Evolutionary conservation across 208 protist species (phyloP), one percentile per base, ranked within the genome.

Genomic region (Trichomonas tenax): DNA sequence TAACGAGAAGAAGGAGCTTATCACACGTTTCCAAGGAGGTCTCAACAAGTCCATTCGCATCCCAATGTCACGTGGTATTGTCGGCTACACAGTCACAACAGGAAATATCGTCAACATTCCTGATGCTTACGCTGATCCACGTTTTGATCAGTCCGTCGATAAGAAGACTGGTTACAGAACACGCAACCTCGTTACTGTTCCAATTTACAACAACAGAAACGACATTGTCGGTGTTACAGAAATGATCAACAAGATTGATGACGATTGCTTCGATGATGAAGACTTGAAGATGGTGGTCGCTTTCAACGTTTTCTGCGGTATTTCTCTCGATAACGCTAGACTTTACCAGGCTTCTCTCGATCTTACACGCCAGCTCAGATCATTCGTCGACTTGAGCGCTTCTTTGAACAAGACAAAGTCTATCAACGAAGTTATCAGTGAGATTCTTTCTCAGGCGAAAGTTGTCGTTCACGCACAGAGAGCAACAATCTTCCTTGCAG

Each of bases 101-200:
- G 97, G 97, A 2, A 58, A 97, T 44, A 93, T 88, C 31, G 51
- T 97, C 41, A 97, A 96, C 63, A 97, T 98, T 34, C 45, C 63
- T 38, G 97, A 98, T 45, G 97, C 97, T 36, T 98, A 98, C 46
- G 36, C 11, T 14, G 97, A 98, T 96, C 34, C n/a, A 31, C 81
- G 97, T 9, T 98, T 98, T 96, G 86, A 93, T 38, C 41, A 51
- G n/a, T 34, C 86, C 6, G 86, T 93, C 8, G 86, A 93, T 51
- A 48, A 38, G 14, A 44, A 41, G 8, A 93, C 86, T 15, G 86
- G 86, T 0, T 93, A 48, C 31, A 48, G 2, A 0, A 93, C 86
- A 0, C 86, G 86, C 1, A 93, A 41, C 9, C 17, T 93, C 15
- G 11, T 93, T 0, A 58, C 44, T 34, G 44, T 93, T 9, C 86